These are phyloP conservation scores for Leccinum boreale DNA, from an alignment of 768 basidiomycete genomes.

Conservation along the genomic window DNA sequence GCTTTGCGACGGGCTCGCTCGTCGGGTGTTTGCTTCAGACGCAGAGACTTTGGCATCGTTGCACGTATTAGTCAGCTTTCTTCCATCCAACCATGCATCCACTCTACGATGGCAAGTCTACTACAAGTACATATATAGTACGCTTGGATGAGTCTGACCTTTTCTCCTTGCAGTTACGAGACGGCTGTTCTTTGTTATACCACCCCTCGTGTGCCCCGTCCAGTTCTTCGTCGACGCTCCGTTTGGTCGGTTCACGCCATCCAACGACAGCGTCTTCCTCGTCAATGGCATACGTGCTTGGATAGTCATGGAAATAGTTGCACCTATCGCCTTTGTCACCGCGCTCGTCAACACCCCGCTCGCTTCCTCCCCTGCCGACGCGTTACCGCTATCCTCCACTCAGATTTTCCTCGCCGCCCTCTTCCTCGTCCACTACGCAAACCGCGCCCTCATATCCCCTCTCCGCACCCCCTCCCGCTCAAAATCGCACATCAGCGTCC, in stretches of 20 bases:
- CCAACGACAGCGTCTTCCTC: slow-evolving; percentile 42
- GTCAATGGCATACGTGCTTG: slow-evolving; percentile 64
- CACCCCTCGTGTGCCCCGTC: slow-evolving; percentile 34
- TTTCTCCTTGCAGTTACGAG: slow-evolving; percentile 28
- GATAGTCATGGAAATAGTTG: slow-evolving; percentile 75
- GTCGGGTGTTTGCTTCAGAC: slow-evolving; percentile 58
- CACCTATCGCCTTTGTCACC: slow-evolving; percentile 54
- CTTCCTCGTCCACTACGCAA: slow-evolving; percentile 76
- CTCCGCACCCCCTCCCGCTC: slow-evolving; percentile 78
- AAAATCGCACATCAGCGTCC: slow-evolving; percentile 66
- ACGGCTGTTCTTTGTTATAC: slow-evolving; percentile 46
- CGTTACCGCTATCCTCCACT: slow-evolving; percentile 34
- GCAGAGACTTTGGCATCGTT: slow-evolving; percentile 43
- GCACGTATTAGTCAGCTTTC: slow-evolving; percentile 21
- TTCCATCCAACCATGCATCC: not conserved
- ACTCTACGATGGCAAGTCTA: not conserved
- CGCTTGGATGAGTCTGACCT: slow-evolving; percentile 17
- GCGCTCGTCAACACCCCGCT: slow-evolving; percentile 49
- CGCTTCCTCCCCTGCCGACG: slow-evolving; percentile 31
- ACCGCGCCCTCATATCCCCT: slow-evolving; percentile 79
- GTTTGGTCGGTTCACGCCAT: slow-evolving; percentile 72
- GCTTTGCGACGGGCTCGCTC: slow-evolving; percentile 40
- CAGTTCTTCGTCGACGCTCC: slow-evolving; percentile 65
- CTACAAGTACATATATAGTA: not conserved
- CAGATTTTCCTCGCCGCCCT: slow-evolving; percentile 51